Evolutionary conservation across 306 rosid species (phyloP).

Genomic region (Fagus sylvatica): DNA sequence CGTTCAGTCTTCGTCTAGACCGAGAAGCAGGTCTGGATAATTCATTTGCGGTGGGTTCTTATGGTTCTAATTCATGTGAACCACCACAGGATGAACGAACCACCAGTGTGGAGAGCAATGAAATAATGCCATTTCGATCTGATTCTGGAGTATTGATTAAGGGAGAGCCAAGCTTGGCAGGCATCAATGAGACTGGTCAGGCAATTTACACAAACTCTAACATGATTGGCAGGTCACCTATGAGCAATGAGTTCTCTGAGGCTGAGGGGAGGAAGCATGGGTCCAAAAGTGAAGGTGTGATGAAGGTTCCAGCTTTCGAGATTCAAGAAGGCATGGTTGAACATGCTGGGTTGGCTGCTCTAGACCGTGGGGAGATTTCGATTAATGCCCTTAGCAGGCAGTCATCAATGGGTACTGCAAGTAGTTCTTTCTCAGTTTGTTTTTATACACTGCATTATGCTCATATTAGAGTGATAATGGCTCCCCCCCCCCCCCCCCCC

Average conservation of each 20-base stretch:
- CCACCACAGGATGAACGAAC: slow-evolving; percentile 33
- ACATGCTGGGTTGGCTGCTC: slow-evolving; percentile 35
- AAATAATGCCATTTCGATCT: slow-evolving; percentile 31
- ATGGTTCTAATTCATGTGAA: slow-evolving; percentile 40
- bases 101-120: slow-evolving; percentile 31
- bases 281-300: slow-evolving; percentile 35
- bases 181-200: slow-evolving; percentile 30
- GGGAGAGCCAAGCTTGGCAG: slow-evolving; percentile 34
- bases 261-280: slow-evolving; percentile 33
- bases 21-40: slow-evolving; percentile 40
- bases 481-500: no score
- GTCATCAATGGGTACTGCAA: slow-evolving; percentile 36
- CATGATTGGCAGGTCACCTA: slow-evolving; percentile 29
- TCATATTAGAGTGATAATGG: neutral
- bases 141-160: slow-evolving; percentile 32
- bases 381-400: slow-evolving; percentile 38
- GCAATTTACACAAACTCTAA: slow-evolving; percentile 29
- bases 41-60: slow-evolving; percentile 42
- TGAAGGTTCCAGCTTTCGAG: slow-evolving; percentile 34
- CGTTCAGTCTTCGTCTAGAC: slow-evolving; percentile 37
- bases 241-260: slow-evolving; percentile 34
- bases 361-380: slow-evolving; percentile 37
- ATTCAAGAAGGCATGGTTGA: slow-evolving; percentile 42
- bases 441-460: neutral
- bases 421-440: slow-evolving; percentile 16